These are phyloP conservation scores for Waltergamsia citrina DNA, from an alignment of 2,329 filamentous ascomycete species.

Conservation along the genomic window DNA sequence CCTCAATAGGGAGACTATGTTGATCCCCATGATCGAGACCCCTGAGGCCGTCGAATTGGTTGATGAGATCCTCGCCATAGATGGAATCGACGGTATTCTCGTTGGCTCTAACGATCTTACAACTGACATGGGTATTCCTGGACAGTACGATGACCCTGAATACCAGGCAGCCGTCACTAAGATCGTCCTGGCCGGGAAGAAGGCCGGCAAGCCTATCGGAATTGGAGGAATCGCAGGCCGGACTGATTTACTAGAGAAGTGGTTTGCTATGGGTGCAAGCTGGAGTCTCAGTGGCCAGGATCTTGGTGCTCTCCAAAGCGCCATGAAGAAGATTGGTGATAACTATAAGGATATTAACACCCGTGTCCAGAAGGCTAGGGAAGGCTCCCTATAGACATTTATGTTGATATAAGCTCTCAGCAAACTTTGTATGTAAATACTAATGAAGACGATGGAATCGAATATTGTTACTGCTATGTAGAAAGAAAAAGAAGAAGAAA, in stretches of 20 bases:
- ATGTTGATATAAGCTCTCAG: too few species aligned
- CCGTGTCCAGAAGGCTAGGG: too few species aligned
- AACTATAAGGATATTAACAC: too few species aligned
- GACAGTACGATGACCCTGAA: slow-evolving; percentile 9
- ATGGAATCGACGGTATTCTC: slow-evolving; percentile 18
- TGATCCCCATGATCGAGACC: slow-evolving; percentile 18
- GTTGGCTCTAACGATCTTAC: slow-evolving; percentile 20
- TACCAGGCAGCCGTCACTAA: slow-evolving; percentile 13
- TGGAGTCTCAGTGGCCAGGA: too few species aligned
- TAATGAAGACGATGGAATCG: too few species aligned
- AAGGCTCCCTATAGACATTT: too few species aligned
- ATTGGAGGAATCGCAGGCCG: slow-evolving; percentile 28
- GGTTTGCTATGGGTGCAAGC: slow-evolving; percentile 16
- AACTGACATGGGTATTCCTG: slow-evolving; percentile 13
- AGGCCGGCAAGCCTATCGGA: slow-evolving; percentile 26
- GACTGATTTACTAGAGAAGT: slow-evolving; percentile 29
- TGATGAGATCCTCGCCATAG: slow-evolving; percentile 18
- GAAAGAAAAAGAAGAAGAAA: too few species aligned
- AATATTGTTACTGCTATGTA: too few species aligned
- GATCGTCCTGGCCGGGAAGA: slow-evolving; percentile 25
- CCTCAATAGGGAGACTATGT: slow-evolving; percentile 9
- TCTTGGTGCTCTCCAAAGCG: too few species aligned
- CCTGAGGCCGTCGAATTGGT: slow-evolving; percentile 12
- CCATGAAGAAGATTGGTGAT: too few species aligned
- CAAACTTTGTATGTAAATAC: too few species aligned